Evolutionary conservation across 2,329 filamentous ascomycete species (phyloP).

Genomic region (Botrytis galanthina): DNA sequence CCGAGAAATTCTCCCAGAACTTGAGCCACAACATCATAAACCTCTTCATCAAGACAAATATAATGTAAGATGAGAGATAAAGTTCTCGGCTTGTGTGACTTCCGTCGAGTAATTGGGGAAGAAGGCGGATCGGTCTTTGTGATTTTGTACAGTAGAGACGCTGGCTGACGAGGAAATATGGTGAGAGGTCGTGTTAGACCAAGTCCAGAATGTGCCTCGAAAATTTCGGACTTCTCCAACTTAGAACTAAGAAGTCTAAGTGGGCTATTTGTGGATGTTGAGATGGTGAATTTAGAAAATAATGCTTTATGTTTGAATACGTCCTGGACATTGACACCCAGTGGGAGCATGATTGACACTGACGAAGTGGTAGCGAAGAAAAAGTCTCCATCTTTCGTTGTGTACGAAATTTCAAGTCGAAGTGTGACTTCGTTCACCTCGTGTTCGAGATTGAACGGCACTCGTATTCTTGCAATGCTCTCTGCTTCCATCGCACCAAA

Average conservation of each 20-base stretch:
- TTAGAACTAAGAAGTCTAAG: conserved; percentile 70
- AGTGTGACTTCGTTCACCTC: conserved; percentile 69
- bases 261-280: conserved; percentile 72
- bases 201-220: conserved; percentile 60
- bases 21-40: conserved; percentile 50
- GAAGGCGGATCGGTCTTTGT: conserved; percentile 48
- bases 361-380: conserved; percentile 60
- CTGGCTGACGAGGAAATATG: conserved; percentile 78
- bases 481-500: conserved; percentile 49
- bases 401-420: conserved; percentile 73
- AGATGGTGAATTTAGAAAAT: conserved; percentile 89
- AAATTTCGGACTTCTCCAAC: conserved; percentile 68
- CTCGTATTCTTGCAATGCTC: conserved; percentile 55
- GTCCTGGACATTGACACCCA: conserved; percentile 96
- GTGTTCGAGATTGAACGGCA: conserved; percentile 83
- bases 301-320: conserved; percentile 81
- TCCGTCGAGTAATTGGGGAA: conserved; percentile 35
- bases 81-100: conserved; percentile 38
- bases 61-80: conserved; percentile 73
- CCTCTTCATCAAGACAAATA: conserved; percentile 72
- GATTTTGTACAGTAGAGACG: conserved; percentile 78
- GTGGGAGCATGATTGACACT: conserved; percentile 71
- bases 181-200: conserved; percentile 53
- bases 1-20: conserved; percentile 45
- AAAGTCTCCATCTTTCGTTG: conserved; percentile 64